Evolutionary conservation across 345 rosid species (phyloP).

Genomic region (Psidium friedrichsthalianum): DNA sequence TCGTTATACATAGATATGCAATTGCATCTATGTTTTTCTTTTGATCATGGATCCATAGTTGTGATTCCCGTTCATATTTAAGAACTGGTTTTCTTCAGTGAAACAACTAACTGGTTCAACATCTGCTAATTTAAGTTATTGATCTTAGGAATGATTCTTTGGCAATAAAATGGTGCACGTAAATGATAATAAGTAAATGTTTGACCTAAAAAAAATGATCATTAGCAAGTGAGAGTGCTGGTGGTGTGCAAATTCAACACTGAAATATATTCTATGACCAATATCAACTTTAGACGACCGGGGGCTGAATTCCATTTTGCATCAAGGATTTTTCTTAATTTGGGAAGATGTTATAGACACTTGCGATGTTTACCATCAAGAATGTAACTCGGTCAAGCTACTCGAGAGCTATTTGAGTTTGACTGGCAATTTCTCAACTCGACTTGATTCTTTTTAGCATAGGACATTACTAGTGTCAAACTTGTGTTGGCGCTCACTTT

Average conservation of each 20-base stretch:
- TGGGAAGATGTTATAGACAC: neutral
- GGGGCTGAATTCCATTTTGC: neutral
- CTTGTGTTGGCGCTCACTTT: no score
- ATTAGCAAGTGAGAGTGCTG: neutral
- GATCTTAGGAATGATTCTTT: neutral
- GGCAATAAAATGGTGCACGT: neutral
- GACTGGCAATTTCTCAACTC: neutral
- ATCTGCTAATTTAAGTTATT: no score
- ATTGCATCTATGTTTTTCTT: no score
- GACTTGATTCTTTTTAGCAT: no score
- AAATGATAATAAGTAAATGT: neutral
- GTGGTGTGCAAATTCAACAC: conserved; percentile 1
- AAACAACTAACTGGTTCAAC: no score
- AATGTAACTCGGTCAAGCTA: neutral
- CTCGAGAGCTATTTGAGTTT: neutral
- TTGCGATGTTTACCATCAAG: neutral
- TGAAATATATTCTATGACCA: neutral
- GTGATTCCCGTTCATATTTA: no score
- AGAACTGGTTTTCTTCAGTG: no score
- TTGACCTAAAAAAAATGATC: neutral
- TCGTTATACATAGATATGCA: no score
- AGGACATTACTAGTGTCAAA: no score
- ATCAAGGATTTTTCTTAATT: neutral
- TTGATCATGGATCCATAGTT: no score
- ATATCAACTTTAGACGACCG: neutral